Evolutionary conservation across 495 filamentous ascomycete species (phyloP).

Genomic region (Aspergillus bridgeri): DNA sequence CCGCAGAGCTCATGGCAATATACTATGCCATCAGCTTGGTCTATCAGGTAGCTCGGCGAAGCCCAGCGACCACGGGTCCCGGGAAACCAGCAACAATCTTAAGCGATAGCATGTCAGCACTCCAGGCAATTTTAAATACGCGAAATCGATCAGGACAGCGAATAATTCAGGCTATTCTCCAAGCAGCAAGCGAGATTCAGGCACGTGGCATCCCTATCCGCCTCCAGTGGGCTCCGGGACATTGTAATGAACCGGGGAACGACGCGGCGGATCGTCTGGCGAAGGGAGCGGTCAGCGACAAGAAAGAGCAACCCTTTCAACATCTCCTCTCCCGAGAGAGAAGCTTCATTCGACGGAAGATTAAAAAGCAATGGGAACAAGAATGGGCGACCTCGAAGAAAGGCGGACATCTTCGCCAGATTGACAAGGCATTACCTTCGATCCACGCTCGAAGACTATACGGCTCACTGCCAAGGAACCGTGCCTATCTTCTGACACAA

Average conservation of each 20-base stretch:
- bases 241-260: slow-evolving; percentile 14
- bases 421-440: slow-evolving; percentile 12
- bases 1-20: slow-evolving; percentile 22
- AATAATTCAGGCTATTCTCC: no score
- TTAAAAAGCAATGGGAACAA: slow-evolving; percentile 13
- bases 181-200: slow-evolving; percentile 11
- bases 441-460: slow-evolving; percentile 10
- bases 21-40: slow-evolving; percentile 20
- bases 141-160: slow-evolving; percentile 14
- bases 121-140: slow-evolving; percentile 11
- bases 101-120: slow-evolving; percentile 17
- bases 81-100: slow-evolving; percentile 11
- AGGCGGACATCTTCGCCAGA: slow-evolving; percentile 11
- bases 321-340: slow-evolving; percentile 12
- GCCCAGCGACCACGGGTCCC: neutral
- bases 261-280: slow-evolving; percentile 13
- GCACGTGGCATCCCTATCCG: slow-evolving; percentile 8
- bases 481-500: slow-evolving; percentile 16
- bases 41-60: no score
- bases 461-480: slow-evolving; percentile 10
- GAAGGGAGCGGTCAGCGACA: slow-evolving; percentile 7
- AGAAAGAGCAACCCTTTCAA: slow-evolving; percentile 9
- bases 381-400: slow-evolving; percentile 15
- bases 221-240: no score
- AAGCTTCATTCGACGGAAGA: slow-evolving; percentile 6